Percentiles rank a stretch among this genome's conserved stretches.
phyloP scores from a whole-genome alignment of 805 yeast species.

The Pichia manshurica region DNA sequence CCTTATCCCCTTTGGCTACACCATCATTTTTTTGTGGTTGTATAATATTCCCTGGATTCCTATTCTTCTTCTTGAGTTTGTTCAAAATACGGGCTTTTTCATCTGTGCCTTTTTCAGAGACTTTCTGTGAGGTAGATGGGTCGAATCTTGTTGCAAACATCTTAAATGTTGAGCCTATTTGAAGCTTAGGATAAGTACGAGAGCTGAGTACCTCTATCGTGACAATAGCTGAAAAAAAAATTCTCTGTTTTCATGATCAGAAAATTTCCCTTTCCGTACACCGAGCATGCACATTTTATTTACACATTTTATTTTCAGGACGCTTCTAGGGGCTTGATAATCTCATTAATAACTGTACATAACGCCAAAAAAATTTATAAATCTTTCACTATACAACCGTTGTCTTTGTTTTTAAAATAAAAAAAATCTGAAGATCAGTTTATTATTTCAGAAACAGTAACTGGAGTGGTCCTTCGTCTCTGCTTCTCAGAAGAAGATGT shows the following conservation, averaged over 20 bases:
- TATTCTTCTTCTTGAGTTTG: constrained; percentile 33
- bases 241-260: neutral
- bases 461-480: neutral
- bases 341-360: too few relatives aligned
- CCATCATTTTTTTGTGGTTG: too few relatives aligned
- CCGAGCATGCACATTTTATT: neutral
- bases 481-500: neutral
- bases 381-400: neutral
- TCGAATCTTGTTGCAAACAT: constrained; percentile 69
- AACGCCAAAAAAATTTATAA: too few relatives aligned
- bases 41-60: constrained; percentile 17
- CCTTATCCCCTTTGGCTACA: constrained; percentile 15
- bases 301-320: neutral
- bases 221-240: neutral
- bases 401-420: too few relatives aligned
- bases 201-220: neutral
- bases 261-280: constrained; percentile 3
- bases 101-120: constrained; percentile 33
- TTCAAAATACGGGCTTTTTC: constrained; percentile 31
- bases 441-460: constrained; percentile 1
- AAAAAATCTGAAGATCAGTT: neutral
- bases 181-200: neutral
- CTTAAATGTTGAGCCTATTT: neutral
- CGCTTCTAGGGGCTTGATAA: too few relatives aligned
- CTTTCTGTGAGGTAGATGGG: constrained; percentile 31